Evolutionary conservation across 768 basidiomycete genomes (phyloP).

Genomic region (Leccinum barrowsii): DNA sequence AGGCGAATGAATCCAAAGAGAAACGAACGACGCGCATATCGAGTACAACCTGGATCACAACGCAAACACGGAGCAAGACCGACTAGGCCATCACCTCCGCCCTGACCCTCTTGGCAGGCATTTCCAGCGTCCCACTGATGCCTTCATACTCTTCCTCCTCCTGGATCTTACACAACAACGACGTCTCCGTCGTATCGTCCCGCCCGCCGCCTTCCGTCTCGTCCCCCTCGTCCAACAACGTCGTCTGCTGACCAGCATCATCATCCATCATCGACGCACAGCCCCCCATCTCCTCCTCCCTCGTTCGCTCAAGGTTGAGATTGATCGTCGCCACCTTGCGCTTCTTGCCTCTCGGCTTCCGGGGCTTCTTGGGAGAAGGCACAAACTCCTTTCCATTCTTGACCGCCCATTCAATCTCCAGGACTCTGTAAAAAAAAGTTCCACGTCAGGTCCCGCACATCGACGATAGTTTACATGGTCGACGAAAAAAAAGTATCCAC

Average conservation of each 20-base stretch:
- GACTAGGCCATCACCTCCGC: slow-evolving; percentile 19
- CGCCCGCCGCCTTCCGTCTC: slow-evolving; percentile 30
- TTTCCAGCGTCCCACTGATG: slow-evolving; percentile 12
- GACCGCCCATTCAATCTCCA: slow-evolving; percentile 79
- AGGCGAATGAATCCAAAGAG: background rate
- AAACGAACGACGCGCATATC: background rate
- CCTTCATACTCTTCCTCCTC: slow-evolving; percentile 33
- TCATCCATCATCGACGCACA: background rate
- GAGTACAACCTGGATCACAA: background rate
- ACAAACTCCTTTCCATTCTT: slow-evolving; percentile 58
- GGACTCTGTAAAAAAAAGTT: slow-evolving; percentile 49
- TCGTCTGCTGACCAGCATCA: background rate
- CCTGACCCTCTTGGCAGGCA: slow-evolving; percentile 27
- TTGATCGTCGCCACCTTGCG: slow-evolving; percentile 28
- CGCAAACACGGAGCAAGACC: background rate
- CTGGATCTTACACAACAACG: slow-evolving; percentile 12
- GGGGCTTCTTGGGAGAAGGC: slow-evolving; percentile 48
- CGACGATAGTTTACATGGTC: slow-evolving; percentile 61
- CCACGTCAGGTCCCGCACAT: slow-evolving; percentile 36
- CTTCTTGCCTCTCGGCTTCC: slow-evolving; percentile 33
- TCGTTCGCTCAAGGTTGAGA: slow-evolving; percentile 10
- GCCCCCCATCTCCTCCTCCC: slow-evolving; percentile 11
- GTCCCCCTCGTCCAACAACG: slow-evolving; percentile 40
- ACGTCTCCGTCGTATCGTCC: slow-evolving; percentile 14
- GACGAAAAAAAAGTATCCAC: slow-evolving; percentile 63